These are phyloP conservation scores for Luffa aegyptiaca DNA, from an alignment of 306 rosid species.

Conservation along the genomic window DNA sequence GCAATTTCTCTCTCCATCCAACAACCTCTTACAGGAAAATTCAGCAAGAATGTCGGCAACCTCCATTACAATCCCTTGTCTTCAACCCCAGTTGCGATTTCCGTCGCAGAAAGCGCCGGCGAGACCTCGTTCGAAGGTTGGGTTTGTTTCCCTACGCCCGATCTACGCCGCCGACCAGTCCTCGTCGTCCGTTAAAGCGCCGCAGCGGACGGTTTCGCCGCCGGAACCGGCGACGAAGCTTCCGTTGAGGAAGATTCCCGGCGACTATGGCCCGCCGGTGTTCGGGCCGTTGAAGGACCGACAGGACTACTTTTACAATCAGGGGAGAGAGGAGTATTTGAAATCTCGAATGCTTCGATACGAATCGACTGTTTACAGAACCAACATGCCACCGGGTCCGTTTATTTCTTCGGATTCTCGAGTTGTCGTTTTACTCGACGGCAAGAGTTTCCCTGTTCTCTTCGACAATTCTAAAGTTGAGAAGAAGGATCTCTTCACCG, in stretches of 20 bases:
- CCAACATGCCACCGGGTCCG: constrained; percentile 92
- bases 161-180: constrained; percentile 18
- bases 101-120: not conserved
- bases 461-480: constrained; percentile 69
- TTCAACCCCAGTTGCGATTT: not conserved
- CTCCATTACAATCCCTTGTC: not conserved
- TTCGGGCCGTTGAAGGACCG: constrained; percentile 65
- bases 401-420: constrained; percentile 37
- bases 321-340: constrained; percentile 61
- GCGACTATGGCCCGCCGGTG: constrained; percentile 60
- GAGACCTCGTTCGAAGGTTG: not conserved
- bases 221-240: constrained; percentile 16
- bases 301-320: constrained; percentile 59
- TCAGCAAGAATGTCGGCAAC: not conserved
- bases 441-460: constrained; percentile 64
- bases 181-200: constrained; percentile 5
- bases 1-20: not conserved
- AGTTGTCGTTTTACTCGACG: constrained; percentile 75
- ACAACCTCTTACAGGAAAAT: not conserved
- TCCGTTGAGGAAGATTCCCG: constrained; percentile 58
- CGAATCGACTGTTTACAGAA: constrained; percentile 64
- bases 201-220: constrained; percentile 10
- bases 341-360: constrained; percentile 43
- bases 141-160: not conserved
- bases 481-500: constrained; percentile 68